Evolutionary conservation across 441 rosid species (phyloP).

Genomic region (Rhodomyrtus psidioides): DNA sequence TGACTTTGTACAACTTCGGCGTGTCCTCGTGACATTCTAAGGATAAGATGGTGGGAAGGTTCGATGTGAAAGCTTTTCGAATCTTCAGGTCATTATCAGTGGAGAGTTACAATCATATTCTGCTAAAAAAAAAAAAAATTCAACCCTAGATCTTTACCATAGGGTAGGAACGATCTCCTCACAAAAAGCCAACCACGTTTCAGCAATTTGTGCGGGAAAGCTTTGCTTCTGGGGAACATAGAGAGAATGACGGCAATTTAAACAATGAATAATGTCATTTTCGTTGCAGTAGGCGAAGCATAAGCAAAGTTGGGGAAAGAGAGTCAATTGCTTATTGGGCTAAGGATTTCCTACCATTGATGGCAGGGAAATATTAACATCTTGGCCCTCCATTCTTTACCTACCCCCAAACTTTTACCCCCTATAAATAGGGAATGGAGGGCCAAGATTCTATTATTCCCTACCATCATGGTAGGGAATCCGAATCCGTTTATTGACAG

Average conservation of each 20-base stretch:
- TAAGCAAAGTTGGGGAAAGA: not conserved
- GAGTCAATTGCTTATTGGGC: not conserved
- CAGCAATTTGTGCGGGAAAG: not conserved
- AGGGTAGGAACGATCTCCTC: not conserved
- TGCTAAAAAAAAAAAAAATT: not conserved
- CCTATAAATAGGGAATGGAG: too few species aligned
- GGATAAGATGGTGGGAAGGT: not conserved
- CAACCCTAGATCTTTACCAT: not conserved
- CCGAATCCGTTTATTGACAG: not conserved
- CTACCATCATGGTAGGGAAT: too few species aligned
- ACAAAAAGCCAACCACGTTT: not conserved
- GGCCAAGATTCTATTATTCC: too few species aligned
- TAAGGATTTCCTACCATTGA: too few species aligned
- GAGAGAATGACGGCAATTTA: not conserved
- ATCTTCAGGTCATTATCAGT: not conserved
- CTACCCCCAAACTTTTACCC: too few species aligned
- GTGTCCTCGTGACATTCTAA: not conserved
- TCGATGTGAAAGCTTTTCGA: not conserved
- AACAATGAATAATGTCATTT: not conserved
- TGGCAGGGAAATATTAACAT: too few species aligned
- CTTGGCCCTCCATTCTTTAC: too few species aligned
- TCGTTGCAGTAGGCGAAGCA: not conserved
- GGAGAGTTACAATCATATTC: not conserved
- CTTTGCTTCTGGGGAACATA: not conserved
- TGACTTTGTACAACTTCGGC: not conserved